phyloP scores from a whole-genome alignment of 805 yeast genomes.

The Helenozyma rhizophorensis region DNA sequence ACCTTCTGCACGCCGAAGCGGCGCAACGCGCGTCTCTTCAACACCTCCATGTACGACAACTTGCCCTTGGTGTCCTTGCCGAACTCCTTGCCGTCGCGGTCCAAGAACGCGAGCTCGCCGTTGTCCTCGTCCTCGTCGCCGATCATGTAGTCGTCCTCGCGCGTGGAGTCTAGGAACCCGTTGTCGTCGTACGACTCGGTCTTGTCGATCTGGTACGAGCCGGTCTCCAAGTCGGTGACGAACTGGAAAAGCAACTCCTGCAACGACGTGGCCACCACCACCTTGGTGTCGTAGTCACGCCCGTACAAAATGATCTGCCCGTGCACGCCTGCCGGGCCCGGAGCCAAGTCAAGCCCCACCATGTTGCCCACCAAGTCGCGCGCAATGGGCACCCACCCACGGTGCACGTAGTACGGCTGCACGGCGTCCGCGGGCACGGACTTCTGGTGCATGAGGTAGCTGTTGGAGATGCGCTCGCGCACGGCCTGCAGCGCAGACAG shows the following conservation, averaged over 20 bases:
- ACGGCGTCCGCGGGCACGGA: conserved; percentile 17
- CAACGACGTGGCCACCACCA: conserved; percentile 20
- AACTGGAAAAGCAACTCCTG: conserved; percentile 38
- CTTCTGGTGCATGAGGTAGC: conserved; percentile 17
- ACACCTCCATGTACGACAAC: conserved; percentile 38
- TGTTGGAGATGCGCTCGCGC: conserved; percentile 11
- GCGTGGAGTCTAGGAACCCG: conserved; percentile 34
- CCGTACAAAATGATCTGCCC: conserved; percentile 19
- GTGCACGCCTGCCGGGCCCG: conserved; percentile 15
- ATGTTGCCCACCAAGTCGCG: conserved; percentile 15
- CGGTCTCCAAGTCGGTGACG: conserved; percentile 38
- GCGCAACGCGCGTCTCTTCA: conserved; percentile 39
- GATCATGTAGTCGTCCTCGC: conserved; percentile 38
- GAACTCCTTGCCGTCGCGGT: conserved; percentile 35
- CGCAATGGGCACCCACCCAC: conserved; percentile 18
- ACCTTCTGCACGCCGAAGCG: conserved; percentile 33
- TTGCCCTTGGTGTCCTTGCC: conserved; percentile 24
- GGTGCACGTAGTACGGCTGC: conserved; percentile 17
- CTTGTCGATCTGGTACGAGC: conserved; percentile 36
- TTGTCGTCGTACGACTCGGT: conserved; percentile 26
- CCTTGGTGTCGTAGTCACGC: conserved; percentile 19
- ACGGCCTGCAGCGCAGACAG: conserved; percentile 8
- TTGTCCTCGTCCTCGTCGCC: conserved; percentile 44
- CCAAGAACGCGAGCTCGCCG: conserved; percentile 38
- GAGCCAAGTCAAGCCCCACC: conserved; percentile 18